Base-by-base conservation (phyloP, 1,139 yeast species). In the Pneumocystis carinii region DNA sequence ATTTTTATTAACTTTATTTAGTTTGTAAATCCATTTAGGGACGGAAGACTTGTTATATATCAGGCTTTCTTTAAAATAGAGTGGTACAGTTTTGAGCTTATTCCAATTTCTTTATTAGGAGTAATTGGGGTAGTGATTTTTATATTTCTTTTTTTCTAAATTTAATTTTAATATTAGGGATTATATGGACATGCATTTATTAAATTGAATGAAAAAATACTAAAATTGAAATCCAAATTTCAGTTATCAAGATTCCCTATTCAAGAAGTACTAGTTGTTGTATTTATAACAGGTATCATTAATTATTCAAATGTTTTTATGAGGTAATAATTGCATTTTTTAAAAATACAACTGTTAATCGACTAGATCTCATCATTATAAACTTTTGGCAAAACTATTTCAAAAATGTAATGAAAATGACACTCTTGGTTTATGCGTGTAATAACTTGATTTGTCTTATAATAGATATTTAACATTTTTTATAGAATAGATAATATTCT, bases 81-180 rank as follows among this genome's bases (percentile, higher is more conserved):
- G 12, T 48, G 55, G 55, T 48, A 48, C 24, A 24, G 32, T 78
- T 19, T 74, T 83, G 58, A 87, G 86, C 5, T 72, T 80, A 12
- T 75, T 78, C 8, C 87, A 86, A 35, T 86, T 86, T 0, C 65
- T 80, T 0, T 81, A 79, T 72, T 86, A 86, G 3, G 85, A 83
- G 0, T 65, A 70, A 0, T 81, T 83, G 68, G 78, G 83, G 65
- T 78, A 78, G 65, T 80, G 82, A 67, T 68, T 79, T 14, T 32
- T 62, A 78, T 17, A 72, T 83, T 56, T 77, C 84, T 0, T 64
- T 77, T 85, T 0, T 64, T 76, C 1, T 64, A 81, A 6, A 83
- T 86, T 0, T 83, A 83, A 0, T 62, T 77, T 12, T 67, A 80
- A 10, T 77, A 84, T 2, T 83, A 78, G 69, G 76, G 79, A 24